These are phyloP conservation scores for Hamamelis virginiana DNA, from an alignment of 164 flowering plant species.

Conservation along the genomic window DNA sequence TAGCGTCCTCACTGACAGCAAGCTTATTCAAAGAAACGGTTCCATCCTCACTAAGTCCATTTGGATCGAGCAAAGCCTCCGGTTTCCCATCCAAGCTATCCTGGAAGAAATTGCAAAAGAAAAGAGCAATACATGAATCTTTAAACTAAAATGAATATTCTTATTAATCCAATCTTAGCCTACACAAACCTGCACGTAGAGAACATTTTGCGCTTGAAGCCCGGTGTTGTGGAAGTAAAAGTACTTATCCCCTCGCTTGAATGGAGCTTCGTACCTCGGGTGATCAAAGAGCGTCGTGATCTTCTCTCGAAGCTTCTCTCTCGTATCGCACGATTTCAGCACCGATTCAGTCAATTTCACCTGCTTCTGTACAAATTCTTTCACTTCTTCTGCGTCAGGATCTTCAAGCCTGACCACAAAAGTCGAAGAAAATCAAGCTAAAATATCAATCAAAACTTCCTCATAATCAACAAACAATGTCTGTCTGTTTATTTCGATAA, in stretches of 20 bases:
- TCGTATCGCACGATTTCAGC: constrained; percentile 60
- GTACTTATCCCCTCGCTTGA: constrained; percentile 66
- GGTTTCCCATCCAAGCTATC: constrained; percentile 79
- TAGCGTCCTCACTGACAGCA: constrained; percentile 82
- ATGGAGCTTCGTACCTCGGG: constrained; percentile 77
- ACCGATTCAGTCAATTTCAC: constrained; percentile 65
- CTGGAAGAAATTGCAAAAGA: constrained; percentile 30
- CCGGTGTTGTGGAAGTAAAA: constrained; percentile 96
- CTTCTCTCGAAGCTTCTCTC: constrained; percentile 65
- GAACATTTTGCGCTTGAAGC: constrained; percentile 88
- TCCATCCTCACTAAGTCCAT: constrained; percentile 90
- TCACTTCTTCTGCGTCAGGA: constrained; percentile 85
- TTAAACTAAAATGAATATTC: neutral
- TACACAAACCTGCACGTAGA: constrained; percentile 80
- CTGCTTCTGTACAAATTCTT: constrained; percentile 88
- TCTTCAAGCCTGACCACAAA: constrained; percentile 76
- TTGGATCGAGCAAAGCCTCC: constrained; percentile 93
- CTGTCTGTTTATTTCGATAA: too few species aligned
- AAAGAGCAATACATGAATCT: constrained; percentile 1
- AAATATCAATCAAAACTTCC: too few species aligned
- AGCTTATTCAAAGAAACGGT: constrained; percentile 64
- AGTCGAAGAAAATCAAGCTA: neutral
- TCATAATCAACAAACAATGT: too few species aligned
- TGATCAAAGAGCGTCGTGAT: constrained; percentile 72
- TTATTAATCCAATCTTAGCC: neutral